Base-by-base conservation (phyloP, 2,329 filamentous ascomycete genomes). In the Dactylella cylindrospora region DNA sequence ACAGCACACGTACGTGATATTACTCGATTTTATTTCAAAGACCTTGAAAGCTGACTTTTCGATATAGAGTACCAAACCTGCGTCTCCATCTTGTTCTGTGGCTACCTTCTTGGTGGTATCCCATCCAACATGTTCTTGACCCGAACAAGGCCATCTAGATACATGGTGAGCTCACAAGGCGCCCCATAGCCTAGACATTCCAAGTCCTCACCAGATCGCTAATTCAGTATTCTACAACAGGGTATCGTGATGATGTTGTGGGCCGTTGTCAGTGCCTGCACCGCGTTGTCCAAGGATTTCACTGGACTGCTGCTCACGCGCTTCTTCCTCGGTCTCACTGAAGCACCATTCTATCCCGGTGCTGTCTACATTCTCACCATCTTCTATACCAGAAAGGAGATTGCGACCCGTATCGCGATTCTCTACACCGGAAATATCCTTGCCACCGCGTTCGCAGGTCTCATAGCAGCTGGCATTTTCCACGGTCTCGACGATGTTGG, bases 381-480 rank as follows among this genome's bases (percentile, higher is more conserved):
- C 67, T 86, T 82, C 79, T 86, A 86, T 71, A 85, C 82, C 1
- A 76, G 81, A 39, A 77, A 78, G 41, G 80, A 82, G 71, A 68
- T 83, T 62, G 76, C 77, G 6, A 72, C 73, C 47, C 73, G 80
- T 45, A 81, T 82, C 66, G 79, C 80, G 50, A 76, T 83, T 19
- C 70, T 83, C 19, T 83, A 82, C 71, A 80, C 79, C 57, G 79
- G 80, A 1, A 81, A 81, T 67, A 76, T 82, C 65, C 77, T 83
- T 65, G 80, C 80, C 33, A 81, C 80, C 38, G 79, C 80, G 45
- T 83, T 83, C 67, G 80, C 79, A 0, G 79, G 79, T 0, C 74
- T 84, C 1, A 76, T 84, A 32, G 80, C 76, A 2, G 79, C 80
- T 0, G 81, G 79, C n/a, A 79, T 83, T 6, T 79, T 77, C 33